Base-by-base conservation (phyloP, 768 basidiomycete species). In the Amanita pseudoporphyria region DNA sequence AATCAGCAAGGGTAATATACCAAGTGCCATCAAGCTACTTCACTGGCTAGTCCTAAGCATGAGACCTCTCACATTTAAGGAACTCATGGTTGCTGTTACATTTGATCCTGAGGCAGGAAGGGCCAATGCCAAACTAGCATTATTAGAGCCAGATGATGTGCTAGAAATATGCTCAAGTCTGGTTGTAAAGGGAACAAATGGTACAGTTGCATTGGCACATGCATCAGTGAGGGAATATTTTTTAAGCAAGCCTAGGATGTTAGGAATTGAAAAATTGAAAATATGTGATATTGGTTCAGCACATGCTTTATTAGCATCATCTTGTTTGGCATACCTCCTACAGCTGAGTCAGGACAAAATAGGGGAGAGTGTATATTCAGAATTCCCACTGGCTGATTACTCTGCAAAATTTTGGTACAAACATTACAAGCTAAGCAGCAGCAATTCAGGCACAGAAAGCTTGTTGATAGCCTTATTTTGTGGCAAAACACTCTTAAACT, bases 61-160 rank as follows among this genome's bases (percentile, higher is more conserved):
- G 6, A 43, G 52, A 12, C 56, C 58, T 9, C 39, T 63, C 42
- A 44, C 36, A 10, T 30, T 60, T 3, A 38, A 51, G 6, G 58
- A 62, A 38, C 45, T 62, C 14, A 55, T 52, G 9, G 55, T 61
- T 45, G 57, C 56, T 31, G 39, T 63, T 13, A 42, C 56, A 9
- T 53, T 62, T 30, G 53, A 62, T 45, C 40, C 49, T 19, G 13
- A 19, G 19, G 31, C 5, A 4, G 5, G 18, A 12, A 28, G 9
- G 1, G 14, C 31, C 31, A 16, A 44, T 44, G 3, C 42, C 18
- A 44, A 13, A 2, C 9, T 12, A 16, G 18, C 5, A 12, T 44
- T 44, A 32, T 48, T 2, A 1, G 18, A 55, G 36, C 47, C 54
- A 19, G 37, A 37, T 13, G 51, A 41, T 18, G 47, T 55, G 19